Conservation (phyloP, 192 early-diverging fungal species). For the Coemansia sp. region DNA sequence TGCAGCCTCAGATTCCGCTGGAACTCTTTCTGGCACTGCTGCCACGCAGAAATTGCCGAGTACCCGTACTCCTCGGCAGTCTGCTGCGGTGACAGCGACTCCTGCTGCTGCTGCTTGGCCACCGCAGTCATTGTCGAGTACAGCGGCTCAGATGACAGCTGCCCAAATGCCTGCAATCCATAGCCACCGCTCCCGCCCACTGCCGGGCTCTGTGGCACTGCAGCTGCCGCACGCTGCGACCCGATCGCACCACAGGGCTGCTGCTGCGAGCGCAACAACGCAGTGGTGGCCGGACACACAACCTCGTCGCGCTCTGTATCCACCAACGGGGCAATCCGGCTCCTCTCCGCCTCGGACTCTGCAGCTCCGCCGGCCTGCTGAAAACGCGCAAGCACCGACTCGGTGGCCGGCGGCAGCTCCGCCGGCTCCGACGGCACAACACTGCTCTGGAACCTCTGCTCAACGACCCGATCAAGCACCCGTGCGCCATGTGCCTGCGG, state of each 20-base stretch:
- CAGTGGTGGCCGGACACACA: constrained; percentile 8
- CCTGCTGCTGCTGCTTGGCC: background rate
- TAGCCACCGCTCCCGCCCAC: too few relatives aligned
- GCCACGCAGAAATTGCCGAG: constrained; percentile 27
- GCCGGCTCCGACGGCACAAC: too few relatives aligned
- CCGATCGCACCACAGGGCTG: constrained; percentile 14
- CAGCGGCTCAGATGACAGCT: background rate
- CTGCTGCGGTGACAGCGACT: background rate
- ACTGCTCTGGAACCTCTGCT: background rate
- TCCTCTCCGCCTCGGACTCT: background rate
- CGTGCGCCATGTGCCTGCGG: background rate
- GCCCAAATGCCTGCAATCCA: too few relatives aligned
- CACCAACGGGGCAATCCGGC: constrained; percentile 5
- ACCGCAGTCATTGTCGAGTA: constrained; percentile 3
- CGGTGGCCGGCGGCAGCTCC: too few relatives aligned
- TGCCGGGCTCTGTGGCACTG: too few relatives aligned
- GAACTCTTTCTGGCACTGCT: constrained; percentile 37
- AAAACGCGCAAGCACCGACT: too few relatives aligned
- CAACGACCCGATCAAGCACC: too few relatives aligned
- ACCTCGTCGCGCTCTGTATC: constrained; percentile 31
- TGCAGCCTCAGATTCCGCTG: constrained; percentile 18
- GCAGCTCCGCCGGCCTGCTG: background rate
- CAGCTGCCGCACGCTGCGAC: constrained; percentile 12
- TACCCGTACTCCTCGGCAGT: background rate
- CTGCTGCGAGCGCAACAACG: constrained; percentile 2